Evolutionary conservation across 768 basidiomycete species (phyloP).

Genomic region (Paxillus involutus): DNA sequence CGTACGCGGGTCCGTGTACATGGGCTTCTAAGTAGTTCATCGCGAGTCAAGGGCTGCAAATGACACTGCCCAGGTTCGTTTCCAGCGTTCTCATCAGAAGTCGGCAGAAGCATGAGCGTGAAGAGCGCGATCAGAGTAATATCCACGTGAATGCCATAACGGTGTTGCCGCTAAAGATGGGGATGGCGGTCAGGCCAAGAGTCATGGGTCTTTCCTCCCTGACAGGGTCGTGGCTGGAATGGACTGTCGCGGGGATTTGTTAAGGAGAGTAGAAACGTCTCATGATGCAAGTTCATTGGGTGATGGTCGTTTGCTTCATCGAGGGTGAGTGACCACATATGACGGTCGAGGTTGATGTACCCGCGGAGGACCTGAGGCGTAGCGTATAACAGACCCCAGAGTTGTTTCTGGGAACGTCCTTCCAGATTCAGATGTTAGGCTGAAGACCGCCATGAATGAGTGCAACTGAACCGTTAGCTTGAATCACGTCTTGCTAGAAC

Average conservation of each 20-base stretch:
- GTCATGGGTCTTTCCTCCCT: conserved; percentile 54
- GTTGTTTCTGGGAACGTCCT: too few species aligned
- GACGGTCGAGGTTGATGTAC: too few species aligned
- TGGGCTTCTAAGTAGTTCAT: conserved; percentile 50
- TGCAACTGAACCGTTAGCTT: too few species aligned
- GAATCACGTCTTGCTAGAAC: too few species aligned
- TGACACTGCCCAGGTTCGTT: conserved; percentile 63
- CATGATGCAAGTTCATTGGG: too few species aligned
- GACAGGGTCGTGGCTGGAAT: conserved; percentile 21
- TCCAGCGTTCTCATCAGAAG: conserved; percentile 54
- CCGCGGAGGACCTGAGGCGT: too few species aligned
- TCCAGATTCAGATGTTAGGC: too few species aligned
- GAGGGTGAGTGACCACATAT: too few species aligned
- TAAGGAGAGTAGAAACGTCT: too few species aligned
- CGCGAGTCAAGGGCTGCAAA: conserved; percentile 59
- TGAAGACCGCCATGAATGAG: too few species aligned
- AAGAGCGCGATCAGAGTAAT: conserved; percentile 3
- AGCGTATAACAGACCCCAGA: too few species aligned
- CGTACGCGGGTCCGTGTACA: conserved; percentile 66
- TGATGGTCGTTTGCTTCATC: too few species aligned
- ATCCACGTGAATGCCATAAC: conserved; percentile 57
- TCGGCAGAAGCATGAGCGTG: conserved; percentile 5
- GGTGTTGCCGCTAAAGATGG: conserved; percentile 74
- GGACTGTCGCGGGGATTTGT: conserved; percentile 31
- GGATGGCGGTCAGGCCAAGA: conserved; percentile 74